Conservation (phyloP, 257 asterid species). For the Ocimum tenuiflorum region DNA sequence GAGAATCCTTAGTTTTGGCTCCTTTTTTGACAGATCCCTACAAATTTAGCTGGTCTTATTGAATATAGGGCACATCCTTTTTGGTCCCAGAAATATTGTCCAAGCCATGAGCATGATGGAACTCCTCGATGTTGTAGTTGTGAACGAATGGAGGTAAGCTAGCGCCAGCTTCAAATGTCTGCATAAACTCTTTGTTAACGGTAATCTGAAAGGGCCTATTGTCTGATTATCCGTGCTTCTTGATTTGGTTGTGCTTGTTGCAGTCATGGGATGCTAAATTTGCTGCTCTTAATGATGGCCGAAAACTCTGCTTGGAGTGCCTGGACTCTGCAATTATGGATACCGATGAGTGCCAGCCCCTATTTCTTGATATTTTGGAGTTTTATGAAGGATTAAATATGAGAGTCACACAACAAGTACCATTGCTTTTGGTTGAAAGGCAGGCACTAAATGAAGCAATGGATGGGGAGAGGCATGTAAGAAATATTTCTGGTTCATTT, state of each 20-base stretch:
- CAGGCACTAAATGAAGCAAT: constrained; percentile 94
- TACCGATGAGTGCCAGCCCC: constrained; percentile 84
- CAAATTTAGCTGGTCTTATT: constrained; percentile 83
- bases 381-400: constrained; percentile 73
- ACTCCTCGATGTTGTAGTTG: constrained; percentile 99
- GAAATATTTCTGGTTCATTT: constrained; percentile 9
- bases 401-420: constrained; percentile 86
- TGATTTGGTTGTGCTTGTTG: not conserved
- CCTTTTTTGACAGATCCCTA: constrained; percentile 58
- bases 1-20: constrained; percentile 1
- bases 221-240: not conserved
- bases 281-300: constrained; percentile 78
- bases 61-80: constrained; percentile 96
- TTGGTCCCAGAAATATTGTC: constrained; percentile 99
- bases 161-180: not conserved
- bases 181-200: not conserved
- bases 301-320: constrained; percentile 94
- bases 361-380: constrained; percentile 74
- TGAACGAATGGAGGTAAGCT: constrained; percentile 87
- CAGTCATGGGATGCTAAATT: constrained; percentile 75
- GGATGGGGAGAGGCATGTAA: constrained; percentile 91
- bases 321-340: constrained; percentile 90
- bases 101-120: constrained; percentile 89
- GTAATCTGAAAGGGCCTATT: not conserved
- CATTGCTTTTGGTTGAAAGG: constrained; percentile 87